Percentiles rank a stretch among this genome's conserved stretches.
Conservation (phyloP, 1,139 yeast species). For the Diutina siamensis region DNA sequence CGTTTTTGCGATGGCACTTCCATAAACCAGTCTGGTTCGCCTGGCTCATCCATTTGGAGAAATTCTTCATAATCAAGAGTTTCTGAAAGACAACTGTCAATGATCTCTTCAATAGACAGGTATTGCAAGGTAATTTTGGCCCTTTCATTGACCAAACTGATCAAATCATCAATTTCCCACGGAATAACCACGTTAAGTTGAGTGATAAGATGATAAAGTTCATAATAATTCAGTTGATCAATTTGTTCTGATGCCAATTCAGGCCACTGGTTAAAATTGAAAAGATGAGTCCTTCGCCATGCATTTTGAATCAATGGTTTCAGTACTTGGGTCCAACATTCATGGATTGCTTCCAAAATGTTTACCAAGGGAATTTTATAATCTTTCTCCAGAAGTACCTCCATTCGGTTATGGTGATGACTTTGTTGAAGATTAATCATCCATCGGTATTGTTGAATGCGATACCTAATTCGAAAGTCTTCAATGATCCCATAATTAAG, state of each 20-base stretch:
- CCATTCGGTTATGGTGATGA: constrained; percentile 10
- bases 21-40: neutral
- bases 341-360: constrained; percentile 46
- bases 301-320: constrained; percentile 34
- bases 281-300: constrained; percentile 34
- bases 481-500: constrained; percentile 56
- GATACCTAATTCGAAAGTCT: constrained; percentile 47
- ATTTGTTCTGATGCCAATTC: constrained; percentile 10
- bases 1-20: neutral
- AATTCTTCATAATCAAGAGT: constrained; percentile 4
- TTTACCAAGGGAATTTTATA: constrained; percentile 38
- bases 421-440: constrained; percentile 29
- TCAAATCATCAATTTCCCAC: constrained; percentile 47
- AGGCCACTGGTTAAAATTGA: constrained; percentile 18
- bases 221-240: constrained; percentile 13
- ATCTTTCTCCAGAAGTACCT: constrained; percentile 24
- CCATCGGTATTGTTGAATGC: constrained; percentile 48
- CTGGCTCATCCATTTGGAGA: constrained; percentile 5
- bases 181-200: constrained; percentile 38
- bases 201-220: constrained; percentile 31
- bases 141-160: constrained; percentile 48
- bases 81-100: constrained; percentile 39
- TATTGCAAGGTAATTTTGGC: constrained; percentile 43
- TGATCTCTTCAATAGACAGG: constrained; percentile 51
- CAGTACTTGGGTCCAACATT: constrained; percentile 44